phyloP scores from a whole-genome alignment of 495 filamentous ascomycete species.

The Glarea lozoyensis region DNA sequence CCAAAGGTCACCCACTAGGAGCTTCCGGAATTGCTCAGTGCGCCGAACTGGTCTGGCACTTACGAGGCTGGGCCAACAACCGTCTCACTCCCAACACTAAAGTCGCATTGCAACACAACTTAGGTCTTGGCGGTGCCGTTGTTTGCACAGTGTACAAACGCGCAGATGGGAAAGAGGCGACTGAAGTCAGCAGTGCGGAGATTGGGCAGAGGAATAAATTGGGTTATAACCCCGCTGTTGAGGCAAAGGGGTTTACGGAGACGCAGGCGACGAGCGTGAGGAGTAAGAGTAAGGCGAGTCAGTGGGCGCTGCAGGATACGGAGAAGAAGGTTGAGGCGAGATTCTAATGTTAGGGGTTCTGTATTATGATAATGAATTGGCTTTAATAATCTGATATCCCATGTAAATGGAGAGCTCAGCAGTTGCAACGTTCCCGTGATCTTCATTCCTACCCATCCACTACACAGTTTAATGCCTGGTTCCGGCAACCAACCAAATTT shows the following conservation, averaged over 20 bases:
- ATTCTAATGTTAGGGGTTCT: slow-evolving; percentile 23
- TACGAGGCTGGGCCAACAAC: slow-evolving; percentile 95
- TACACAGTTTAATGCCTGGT: too few species aligned
- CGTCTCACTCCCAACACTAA: slow-evolving; percentile 57
- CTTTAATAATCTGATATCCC: too few species aligned
- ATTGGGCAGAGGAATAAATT: slow-evolving; percentile 57
- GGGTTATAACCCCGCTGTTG: slow-evolving; percentile 90
- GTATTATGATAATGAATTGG: too few species aligned
- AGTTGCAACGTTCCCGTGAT: too few species aligned
- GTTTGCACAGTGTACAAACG: slow-evolving; percentile 87
- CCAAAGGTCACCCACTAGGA: slow-evolving; percentile 91
- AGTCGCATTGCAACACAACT: slow-evolving; percentile 82
- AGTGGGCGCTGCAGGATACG: slow-evolving; percentile 68
- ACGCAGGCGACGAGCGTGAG: slow-evolving; percentile 62
- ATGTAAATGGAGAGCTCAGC: too few species aligned
- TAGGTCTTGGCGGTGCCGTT: slow-evolving; percentile 85
- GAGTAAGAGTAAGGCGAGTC: slow-evolving; percentile 57
- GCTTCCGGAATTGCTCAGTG: slow-evolving; percentile 92
- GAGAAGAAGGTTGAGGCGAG: slow-evolving; percentile 55
- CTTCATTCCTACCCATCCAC: too few species aligned
- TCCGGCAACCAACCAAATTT: too few species aligned
- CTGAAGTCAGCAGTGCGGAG: slow-evolving; percentile 41
- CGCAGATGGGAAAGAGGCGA: slow-evolving; percentile 63
- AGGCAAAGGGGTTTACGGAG: slow-evolving; percentile 75
- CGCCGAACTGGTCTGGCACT: slow-evolving; percentile 91